phyloP scores from a whole-genome alignment of 352 stramenopile species.

The Phytopythium kandeliae region DNA sequence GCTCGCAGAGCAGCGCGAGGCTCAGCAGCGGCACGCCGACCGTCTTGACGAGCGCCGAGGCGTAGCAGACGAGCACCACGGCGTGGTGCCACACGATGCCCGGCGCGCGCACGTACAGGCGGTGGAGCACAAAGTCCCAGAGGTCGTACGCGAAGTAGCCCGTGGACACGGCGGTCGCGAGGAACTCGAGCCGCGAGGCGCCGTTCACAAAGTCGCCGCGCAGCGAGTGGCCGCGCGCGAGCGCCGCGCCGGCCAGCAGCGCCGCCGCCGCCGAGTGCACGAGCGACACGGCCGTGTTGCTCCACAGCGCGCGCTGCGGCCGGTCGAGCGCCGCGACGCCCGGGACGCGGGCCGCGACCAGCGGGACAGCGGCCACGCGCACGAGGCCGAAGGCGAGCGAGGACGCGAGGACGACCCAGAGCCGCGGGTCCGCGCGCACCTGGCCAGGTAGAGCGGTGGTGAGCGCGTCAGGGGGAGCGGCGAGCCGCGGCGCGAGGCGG shows the following conservation, averaged over 20 bases:
- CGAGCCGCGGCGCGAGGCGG: too few species aligned
- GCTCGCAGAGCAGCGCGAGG: constrained; percentile 62
- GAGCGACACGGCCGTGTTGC: constrained; percentile 74
- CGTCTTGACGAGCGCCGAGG: constrained; percentile 65
- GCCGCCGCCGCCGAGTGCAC: constrained; percentile 58
- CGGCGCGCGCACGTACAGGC: constrained; percentile 64
- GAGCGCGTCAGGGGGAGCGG: too few species aligned
- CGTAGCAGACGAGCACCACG: constrained; percentile 78
- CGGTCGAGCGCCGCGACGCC: constrained; percentile 39
- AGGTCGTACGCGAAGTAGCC: constrained; percentile 82
- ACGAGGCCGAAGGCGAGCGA: constrained; percentile 46
- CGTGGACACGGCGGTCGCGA: constrained; percentile 63
- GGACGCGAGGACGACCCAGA: constrained; percentile 62
- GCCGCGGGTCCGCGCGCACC: constrained; percentile 48
- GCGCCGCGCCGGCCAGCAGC: constrained; percentile 38
- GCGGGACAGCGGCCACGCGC: constrained; percentile 34
- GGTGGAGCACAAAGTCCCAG: constrained; percentile 70
- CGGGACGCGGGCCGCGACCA: constrained; percentile 34
- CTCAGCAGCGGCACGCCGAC: constrained; percentile 68
- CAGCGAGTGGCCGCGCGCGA: constrained; percentile 51
- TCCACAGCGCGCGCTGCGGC: constrained; percentile 46
- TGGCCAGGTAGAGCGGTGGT: constrained; percentile 14
- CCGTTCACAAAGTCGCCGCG: constrained; percentile 32
- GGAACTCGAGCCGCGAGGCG: constrained; percentile 25
- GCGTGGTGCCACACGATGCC: constrained; percentile 71